phyloP scores from a whole-genome alignment of 2,329 filamentous ascomycete genomes.

The Phymatotrichopsis omnivora region DNA sequence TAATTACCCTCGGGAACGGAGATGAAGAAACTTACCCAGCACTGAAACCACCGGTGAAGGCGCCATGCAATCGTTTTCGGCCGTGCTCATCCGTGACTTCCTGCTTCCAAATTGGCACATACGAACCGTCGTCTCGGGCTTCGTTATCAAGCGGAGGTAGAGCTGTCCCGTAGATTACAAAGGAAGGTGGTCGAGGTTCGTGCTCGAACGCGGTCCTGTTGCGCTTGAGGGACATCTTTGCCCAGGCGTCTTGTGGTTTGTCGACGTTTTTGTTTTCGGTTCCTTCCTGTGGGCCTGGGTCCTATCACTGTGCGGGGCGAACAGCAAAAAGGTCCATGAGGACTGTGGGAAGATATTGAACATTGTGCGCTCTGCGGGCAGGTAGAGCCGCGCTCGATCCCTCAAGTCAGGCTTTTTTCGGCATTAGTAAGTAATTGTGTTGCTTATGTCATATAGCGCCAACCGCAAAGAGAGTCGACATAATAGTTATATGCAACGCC shows the following conservation, averaged over 20 bases:
- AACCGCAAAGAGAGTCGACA: too few relatives aligned
- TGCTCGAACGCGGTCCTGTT: constrained; percentile 64
- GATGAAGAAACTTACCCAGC: constrained; percentile 61
- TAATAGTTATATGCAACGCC: too few relatives aligned
- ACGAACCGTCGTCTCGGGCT: constrained; percentile 78
- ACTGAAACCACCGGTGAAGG: constrained; percentile 93
- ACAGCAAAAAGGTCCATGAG: too few relatives aligned
- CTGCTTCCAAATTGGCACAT: constrained; percentile 93
- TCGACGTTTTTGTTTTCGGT: too few relatives aligned
- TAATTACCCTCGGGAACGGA: neutral
- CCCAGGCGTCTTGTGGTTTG: constrained; percentile 24
- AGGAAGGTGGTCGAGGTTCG: constrained; percentile 46
- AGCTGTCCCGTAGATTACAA: constrained; percentile 71
- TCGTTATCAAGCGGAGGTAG: constrained; percentile 68
- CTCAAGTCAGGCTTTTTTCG: too few relatives aligned
- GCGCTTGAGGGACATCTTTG: constrained; percentile 72
- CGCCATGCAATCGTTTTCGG: constrained; percentile 81
- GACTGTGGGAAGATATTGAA: too few relatives aligned
- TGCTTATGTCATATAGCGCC: too few relatives aligned
- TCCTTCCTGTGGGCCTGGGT: too few relatives aligned
- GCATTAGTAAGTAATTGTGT: too few relatives aligned
- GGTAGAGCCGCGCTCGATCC: too few relatives aligned
- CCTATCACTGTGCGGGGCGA: too few relatives aligned
- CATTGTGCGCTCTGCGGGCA: too few relatives aligned
- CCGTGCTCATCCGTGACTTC: constrained; percentile 90